Evolutionary conservation across 1,284 basidiomycete species (phyloP), one percentile per base, ranked within the genome.

Genomic region (Neonothopanus nambi): DNA sequence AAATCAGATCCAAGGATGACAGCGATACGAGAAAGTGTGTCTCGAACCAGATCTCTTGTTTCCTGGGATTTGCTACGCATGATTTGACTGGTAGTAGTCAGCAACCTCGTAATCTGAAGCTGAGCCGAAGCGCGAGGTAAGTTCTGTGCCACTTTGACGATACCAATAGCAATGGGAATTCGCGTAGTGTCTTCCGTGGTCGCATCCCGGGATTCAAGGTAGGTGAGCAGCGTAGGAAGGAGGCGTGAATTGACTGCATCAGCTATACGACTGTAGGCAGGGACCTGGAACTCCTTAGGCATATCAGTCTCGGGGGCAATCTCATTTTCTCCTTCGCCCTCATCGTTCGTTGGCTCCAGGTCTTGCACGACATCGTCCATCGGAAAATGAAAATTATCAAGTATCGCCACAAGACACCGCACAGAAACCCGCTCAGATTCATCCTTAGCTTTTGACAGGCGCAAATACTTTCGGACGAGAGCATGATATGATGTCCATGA

Each of bases 31-130:
- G 86, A 87, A 5, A 98, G 72, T 0, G 93, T 91, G 52, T 94
- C 91, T 12, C 94, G 82, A 2, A 89, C 84, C 36, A 96, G 79
- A 64, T 98, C 95, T 54, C 97, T 81, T 1, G 94, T 95, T 62
- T 98, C 95, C 67, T 97, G 95, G 20, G 95, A 94, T 65, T 88
- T 92, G 70, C 93, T 95, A 11, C 93, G 88, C 52, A 99, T 77
- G 41, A 93, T 88, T 64, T 97, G 94, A 52, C 88, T 86, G 43
- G 98, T 79, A 13, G 90, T 84, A 1, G 91, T 96, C 58, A 99
- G 70, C 6, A 98, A 76, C 39, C 89, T 84, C 1, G 83, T 75
- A 38, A 96, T 82, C 62, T 98, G 93, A 0, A 82, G 73, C 41
- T 86, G 80, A n/a, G 85, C 82, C 0, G 77, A 73, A 2, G 76